Evolutionary conservation across 495 filamentous ascomycete species (phyloP), one percentile per base, ranked within the genome.

Genomic region (Poronia punctata): DNA sequence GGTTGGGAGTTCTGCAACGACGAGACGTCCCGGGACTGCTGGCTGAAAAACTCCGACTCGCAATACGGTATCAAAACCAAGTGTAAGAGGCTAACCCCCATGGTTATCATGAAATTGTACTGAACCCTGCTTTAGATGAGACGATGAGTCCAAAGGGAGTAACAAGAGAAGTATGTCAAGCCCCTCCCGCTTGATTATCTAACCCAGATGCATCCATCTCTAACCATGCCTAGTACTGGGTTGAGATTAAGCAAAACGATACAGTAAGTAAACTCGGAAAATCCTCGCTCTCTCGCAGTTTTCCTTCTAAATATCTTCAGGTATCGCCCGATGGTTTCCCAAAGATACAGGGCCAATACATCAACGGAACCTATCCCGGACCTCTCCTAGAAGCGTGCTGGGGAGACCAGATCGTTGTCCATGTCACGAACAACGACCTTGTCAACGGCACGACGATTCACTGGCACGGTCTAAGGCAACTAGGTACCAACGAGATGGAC

Each of bases 341-440:
- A 3, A 32, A 32, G 31, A 8, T 35, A 34, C 16, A 12, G n/a
- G 22, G 22, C 23, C 27, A 37, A 29, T 25, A 24, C 32, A 54
- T 40, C 14, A 46, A 52, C 48, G 53, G 25, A 6, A 61, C 50
- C 15, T 64, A 65, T 37, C 68, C 68, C 0, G 68, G 74, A 0
- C 79, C 79, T n/a, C 64, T 61, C 0, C 65, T 83, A 37, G 65
- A 74, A 43, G 76, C 74, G 1, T 66, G 76, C 35, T 75, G 72
- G 68, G 76, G 75, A 9, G 76, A 81, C 43, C 67, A 51, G 22
- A 60, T 80, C 26, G 37, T 68, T 21, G 59, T 79, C 22, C 61
- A 57, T 23, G 70, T 80, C 8, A 57, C 56, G 7, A 82, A 80
- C 45, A 47, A 54, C 17, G 30, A 70, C 14, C 17, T 34, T 0